Evolutionary conservation across 306 rosid genomes (phyloP).

Genomic region (Cicer arietinum): DNA sequence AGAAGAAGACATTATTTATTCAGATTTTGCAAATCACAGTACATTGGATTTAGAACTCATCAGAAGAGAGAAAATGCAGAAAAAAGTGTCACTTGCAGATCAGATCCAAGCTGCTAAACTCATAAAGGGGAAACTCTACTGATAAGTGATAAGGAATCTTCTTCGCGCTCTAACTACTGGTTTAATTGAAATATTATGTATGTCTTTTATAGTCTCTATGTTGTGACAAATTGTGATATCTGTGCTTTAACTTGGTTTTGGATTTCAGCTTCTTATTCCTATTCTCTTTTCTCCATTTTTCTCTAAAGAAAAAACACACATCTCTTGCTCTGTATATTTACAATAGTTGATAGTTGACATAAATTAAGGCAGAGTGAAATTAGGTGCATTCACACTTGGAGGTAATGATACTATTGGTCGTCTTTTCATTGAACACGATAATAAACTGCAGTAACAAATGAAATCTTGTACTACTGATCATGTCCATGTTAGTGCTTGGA

Average conservation of each 20-base stretch:
- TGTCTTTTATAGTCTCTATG: slow-evolving; percentile 29
- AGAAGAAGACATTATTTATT: slow-evolving; percentile 43
- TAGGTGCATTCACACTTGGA: not conserved
- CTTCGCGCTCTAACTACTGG: slow-evolving; percentile 30
- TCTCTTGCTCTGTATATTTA: not conserved
- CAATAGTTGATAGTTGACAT: not conserved
- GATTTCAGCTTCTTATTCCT: not conserved
- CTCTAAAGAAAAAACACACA: not conserved
- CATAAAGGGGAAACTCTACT: slow-evolving; percentile 51
- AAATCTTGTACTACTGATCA: no score
- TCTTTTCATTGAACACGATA: no score
- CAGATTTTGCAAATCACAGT: slow-evolving; percentile 50
- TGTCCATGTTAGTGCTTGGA: no score
- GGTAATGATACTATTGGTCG: not conserved
- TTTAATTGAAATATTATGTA: slow-evolving; percentile 20
- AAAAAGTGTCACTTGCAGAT: slow-evolving; percentile 73
- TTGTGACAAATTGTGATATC: slow-evolving; percentile 23
- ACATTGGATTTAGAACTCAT: slow-evolving; percentile 73
- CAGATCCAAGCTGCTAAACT: slow-evolving; percentile 75
- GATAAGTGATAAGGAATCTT: slow-evolving; percentile 31
- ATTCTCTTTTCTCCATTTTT: not conserved
- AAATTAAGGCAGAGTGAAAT: slow-evolving; percentile 1
- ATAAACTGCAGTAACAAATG: no score
- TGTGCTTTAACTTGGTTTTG: not conserved
- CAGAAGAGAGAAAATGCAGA: slow-evolving; percentile 60